Evolutionary conservation across 257 asterid genomes (phyloP).

Genomic region (Schizonepeta tenuifolia): DNA sequence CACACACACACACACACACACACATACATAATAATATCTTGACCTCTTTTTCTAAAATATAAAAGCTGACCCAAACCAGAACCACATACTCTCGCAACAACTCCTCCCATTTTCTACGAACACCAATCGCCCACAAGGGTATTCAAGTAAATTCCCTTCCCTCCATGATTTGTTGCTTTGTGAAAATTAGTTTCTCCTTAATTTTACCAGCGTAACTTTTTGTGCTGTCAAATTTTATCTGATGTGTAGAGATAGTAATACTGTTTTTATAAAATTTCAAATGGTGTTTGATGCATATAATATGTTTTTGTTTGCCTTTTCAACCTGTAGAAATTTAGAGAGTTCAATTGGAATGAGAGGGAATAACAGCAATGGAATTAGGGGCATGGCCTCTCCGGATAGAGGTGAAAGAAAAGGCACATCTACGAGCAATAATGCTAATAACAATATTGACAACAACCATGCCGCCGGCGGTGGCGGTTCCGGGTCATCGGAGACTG

Average conservation of each 20-base stretch:
- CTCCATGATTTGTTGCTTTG: background rate
- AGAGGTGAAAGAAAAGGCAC: constrained; percentile 47
- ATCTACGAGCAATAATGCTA: constrained; percentile 27
- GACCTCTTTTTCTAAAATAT: constrained; percentile 30
- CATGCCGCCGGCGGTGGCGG: constrained; percentile 45
- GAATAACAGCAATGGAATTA: constrained; percentile 47
- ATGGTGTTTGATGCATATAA: constrained; percentile 14
- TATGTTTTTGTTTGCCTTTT: constrained; percentile 19
- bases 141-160: constrained; percentile 44
- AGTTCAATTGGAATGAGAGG: constrained; percentile 56
- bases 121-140: constrained; percentile 49
- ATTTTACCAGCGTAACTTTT: constrained; percentile 7
- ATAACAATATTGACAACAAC: constrained; percentile 32
- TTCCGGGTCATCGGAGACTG: constrained; percentile 76
- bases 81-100: constrained; percentile 39
- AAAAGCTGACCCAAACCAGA: constrained; percentile 42
- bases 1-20: constrained; percentile 2
- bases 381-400: constrained; percentile 46
- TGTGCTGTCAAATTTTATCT: background rate
- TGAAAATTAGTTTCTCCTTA: background rate
- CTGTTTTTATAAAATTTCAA: background rate
- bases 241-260: background rate
- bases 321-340: constrained; percentile 41
- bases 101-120: constrained; percentile 43
- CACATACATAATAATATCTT: constrained; percentile 25